Percentiles rank a stretch among this genome's conserved stretches.
Evolutionary conservation across 2,329 filamentous ascomycete species (phyloP).

Genomic region (Malbranchea cinnamomea): DNA sequence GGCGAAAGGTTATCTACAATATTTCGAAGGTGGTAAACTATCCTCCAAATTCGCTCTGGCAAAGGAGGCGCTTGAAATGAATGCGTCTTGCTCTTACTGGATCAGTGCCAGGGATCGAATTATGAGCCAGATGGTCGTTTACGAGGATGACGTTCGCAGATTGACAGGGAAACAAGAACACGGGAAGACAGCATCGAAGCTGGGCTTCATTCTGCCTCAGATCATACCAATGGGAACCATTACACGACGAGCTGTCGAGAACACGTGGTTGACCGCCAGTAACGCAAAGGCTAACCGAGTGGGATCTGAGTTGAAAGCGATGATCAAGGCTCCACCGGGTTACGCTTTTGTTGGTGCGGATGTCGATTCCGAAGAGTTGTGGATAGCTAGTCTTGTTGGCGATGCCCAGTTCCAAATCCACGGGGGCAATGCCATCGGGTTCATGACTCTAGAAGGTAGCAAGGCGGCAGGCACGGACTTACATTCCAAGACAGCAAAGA

Average conservation of each 20-base stretch:
- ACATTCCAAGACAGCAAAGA: conserved; percentile 82
- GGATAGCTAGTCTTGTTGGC: conserved; percentile 91
- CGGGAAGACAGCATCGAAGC: conserved; percentile 16
- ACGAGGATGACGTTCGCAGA: conserved; percentile 46
- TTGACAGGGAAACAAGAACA: conserved; percentile 11
- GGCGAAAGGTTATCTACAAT: conserved; percentile 77
- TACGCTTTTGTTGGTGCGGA: conserved; percentile 94
- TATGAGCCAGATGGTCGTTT: conserved; percentile 88
- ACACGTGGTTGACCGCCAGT: conserved; percentile 94
- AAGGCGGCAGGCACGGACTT: conserved; percentile 89
- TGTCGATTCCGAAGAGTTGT: conserved; percentile 92
- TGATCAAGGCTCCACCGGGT: conserved; percentile 81
- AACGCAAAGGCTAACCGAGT: conserved; percentile 95
- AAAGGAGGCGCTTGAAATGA: conserved; percentile 95
- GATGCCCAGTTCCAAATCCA: conserved; percentile 92
- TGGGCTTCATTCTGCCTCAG: conserved; percentile 88
- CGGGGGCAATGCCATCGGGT: conserved; percentile 91
- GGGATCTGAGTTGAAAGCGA: conserved; percentile 90
- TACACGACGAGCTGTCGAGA: conserved; percentile 84
- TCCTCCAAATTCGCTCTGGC: conserved; percentile 81
- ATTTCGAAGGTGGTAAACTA: conserved; percentile 79
- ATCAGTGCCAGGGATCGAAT: conserved; percentile 91
- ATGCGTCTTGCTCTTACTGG: conserved; percentile 97
- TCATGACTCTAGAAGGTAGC: conserved; percentile 96
- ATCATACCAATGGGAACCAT: conserved; percentile 98